A percentile compares a stretch with the other conserved stretches of the same genome.
Conservation (phyloP, 139 green algal genomes). For the Coelastrella sp. region DNA sequence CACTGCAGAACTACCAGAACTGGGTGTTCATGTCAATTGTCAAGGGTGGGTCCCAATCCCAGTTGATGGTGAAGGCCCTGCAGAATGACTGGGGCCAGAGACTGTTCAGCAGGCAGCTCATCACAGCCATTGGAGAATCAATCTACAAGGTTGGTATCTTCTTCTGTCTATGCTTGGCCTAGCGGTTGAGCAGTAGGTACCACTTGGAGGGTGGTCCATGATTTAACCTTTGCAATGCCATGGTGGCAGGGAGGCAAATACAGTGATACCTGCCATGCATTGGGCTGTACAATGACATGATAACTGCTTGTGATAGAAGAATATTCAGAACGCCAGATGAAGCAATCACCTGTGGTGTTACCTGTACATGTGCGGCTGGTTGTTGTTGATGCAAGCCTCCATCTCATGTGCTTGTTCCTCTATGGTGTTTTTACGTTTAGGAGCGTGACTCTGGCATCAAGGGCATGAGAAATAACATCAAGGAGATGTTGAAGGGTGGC, state of each 20-base stretch:
- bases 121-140: slow-evolving; percentile 69
- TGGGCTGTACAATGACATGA: too few species aligned
- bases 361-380: too few species aligned
- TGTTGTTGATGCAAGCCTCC: too few species aligned
- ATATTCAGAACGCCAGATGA: too few species aligned
- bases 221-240: not conserved
- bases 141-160: slow-evolving; percentile 67
- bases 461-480: slow-evolving; percentile 31
- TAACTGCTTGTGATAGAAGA: too few species aligned
- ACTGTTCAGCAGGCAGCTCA: slow-evolving; percentile 67
- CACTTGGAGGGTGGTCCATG: not conserved
- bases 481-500: not conserved
- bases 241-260: too few species aligned
- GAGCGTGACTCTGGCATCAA: slow-evolving; percentile 42
- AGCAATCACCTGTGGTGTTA: too few species aligned
- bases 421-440: not conserved
- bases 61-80: slow-evolving; percentile 75
- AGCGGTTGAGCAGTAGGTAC: not conserved
- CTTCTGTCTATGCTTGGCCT: not conserved
- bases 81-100: slow-evolving; percentile 65
- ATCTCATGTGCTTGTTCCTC: too few species aligned
- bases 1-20: slow-evolving; percentile 40
- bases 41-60: slow-evolving; percentile 70
- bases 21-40: slow-evolving; percentile 79
- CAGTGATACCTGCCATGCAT: not conserved